Evolutionary conservation across 2,329 filamentous ascomycete genomes (phyloP).

Genomic region (Chrysosporium queenslandicum): DNA sequence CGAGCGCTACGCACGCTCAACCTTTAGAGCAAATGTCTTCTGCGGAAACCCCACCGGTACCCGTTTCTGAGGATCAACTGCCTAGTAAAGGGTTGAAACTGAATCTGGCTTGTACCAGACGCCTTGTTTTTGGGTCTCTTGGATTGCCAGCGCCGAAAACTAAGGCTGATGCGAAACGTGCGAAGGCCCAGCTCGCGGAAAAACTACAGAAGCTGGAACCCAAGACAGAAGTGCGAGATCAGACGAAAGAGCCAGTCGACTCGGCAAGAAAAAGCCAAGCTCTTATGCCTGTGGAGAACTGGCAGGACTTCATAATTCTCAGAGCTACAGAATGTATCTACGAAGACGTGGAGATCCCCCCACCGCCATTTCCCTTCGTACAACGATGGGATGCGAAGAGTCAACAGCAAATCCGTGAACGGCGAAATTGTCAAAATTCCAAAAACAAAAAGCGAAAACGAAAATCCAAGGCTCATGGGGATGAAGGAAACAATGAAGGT

Average conservation of each 20-base stretch:
- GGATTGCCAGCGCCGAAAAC: slow-evolving; percentile 59
- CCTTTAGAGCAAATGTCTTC: not conserved
- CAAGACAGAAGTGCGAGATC: slow-evolving; percentile 5
- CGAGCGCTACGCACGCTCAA: not conserved
- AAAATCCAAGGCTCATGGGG: slow-evolving; percentile 38
- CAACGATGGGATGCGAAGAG: slow-evolving; percentile 82
- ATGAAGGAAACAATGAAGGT: not conserved
- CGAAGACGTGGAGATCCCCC: slow-evolving; percentile 56
- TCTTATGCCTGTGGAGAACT: slow-evolving; percentile 50
- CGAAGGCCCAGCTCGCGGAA: slow-evolving; percentile 51
- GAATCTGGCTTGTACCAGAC: slow-evolving; percentile 53
- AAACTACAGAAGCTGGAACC: slow-evolving; percentile 33
- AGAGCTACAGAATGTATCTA: slow-evolving; percentile 74
- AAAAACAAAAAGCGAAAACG: slow-evolving; percentile 41
- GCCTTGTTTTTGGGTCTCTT: slow-evolving; percentile 62
- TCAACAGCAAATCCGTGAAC: slow-evolving; percentile 36
- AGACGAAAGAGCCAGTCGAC: slow-evolving; percentile 16
- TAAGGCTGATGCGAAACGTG: slow-evolving; percentile 56
- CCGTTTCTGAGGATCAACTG: slow-evolving; percentile 2
- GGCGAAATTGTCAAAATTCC: slow-evolving; percentile 24
- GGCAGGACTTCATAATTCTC: slow-evolving; percentile 64
- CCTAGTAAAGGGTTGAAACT: slow-evolving; percentile 36
- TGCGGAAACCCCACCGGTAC: not conserved
- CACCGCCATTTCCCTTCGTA: slow-evolving; percentile 80
- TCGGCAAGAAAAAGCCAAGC: slow-evolving; percentile 22